Evolutionary conservation across 495 filamentous ascomycete species (phyloP).

Genomic region (Penicillium canescens): DNA sequence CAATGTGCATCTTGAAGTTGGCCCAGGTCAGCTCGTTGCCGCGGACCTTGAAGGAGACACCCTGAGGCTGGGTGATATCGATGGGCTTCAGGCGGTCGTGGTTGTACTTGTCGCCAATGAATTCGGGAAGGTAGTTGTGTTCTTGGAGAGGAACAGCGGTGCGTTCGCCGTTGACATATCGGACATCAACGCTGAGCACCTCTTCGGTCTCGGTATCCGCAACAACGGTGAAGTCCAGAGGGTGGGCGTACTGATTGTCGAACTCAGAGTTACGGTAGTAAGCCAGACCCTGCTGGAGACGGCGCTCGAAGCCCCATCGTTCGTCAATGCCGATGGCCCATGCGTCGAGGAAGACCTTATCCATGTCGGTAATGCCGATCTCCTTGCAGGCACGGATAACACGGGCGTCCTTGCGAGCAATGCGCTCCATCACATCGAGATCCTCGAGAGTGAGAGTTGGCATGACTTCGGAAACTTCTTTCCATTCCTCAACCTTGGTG

Average conservation of each 20-base stretch:
- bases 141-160: constrained; percentile 53
- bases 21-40: constrained; percentile 41
- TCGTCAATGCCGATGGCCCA: constrained; percentile 43
- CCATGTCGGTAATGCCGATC: constrained; percentile 82
- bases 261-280: constrained; percentile 50
- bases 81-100: constrained; percentile 41
- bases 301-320: constrained; percentile 39
- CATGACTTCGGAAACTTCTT: constrained; percentile 70
- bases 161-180: constrained; percentile 72
- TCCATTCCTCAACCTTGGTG: constrained; percentile 69
- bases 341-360: constrained; percentile 77
- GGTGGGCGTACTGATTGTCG: constrained; percentile 44
- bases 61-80: constrained; percentile 40
- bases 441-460: constrained; percentile 90
- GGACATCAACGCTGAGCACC: constrained; percentile 87
- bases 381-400: constrained; percentile 86
- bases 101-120: constrained; percentile 34
- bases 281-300: constrained; percentile 40
- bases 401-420: constrained; percentile 70
- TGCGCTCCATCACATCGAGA: constrained; percentile 75
- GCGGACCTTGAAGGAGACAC: constrained; percentile 41
- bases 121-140: constrained; percentile 53
- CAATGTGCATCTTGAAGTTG: constrained; percentile 51
- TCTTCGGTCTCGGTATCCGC: constrained; percentile 81
- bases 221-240: constrained; percentile 37